A percentile compares a stretch with the other conserved stretches of the same genome.
phyloP scores from a whole-genome alignment of 257 asterid species.

The Ocimum tenuiflorum region DNA sequence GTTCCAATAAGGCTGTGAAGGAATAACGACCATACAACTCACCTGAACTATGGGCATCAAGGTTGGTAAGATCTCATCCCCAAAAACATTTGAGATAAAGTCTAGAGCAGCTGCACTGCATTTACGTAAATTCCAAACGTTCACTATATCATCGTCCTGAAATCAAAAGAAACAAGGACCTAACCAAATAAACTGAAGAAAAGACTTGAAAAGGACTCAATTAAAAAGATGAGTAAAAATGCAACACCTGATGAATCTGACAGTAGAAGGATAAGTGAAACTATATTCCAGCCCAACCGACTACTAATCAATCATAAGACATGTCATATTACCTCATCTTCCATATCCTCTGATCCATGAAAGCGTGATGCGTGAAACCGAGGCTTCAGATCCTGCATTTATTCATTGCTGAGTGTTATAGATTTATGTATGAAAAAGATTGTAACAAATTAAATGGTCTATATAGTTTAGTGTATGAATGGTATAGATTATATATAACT shows the following conservation, averaged over 20 bases:
- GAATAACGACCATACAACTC: slow-evolving; percentile 13
- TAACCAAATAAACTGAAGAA: slow-evolving; percentile 17
- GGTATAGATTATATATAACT: too few species aligned
- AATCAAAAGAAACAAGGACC: slow-evolving; percentile 49
- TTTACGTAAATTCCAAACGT: slow-evolving; percentile 90
- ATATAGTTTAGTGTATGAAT: too few species aligned
- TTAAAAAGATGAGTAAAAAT: too few species aligned
- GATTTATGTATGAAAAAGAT: too few species aligned
- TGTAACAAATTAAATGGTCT: too few species aligned
- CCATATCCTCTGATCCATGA: slow-evolving; percentile 89
- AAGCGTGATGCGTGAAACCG: slow-evolving; percentile 96
- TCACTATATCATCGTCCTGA: slow-evolving; percentile 84
- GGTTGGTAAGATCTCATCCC: slow-evolving; percentile 61
- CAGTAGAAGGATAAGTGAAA: neutral
- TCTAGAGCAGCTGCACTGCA: slow-evolving; percentile 82
- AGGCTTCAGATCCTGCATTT: slow-evolving; percentile 86
- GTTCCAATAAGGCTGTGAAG: neutral
- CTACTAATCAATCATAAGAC: slow-evolving; percentile 11
- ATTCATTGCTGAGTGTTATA: slow-evolving; percentile 21
- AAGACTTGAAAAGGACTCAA: neutral
- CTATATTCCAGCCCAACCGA: neutral
- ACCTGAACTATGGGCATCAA: slow-evolving; percentile 90
- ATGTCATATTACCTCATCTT: slow-evolving; percentile 58
- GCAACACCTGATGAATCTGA: neutral
- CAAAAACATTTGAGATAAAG: slow-evolving; percentile 62